A percentile compares a stretch with the other conserved stretches of the same genome.
Evolutionary conservation across 768 basidiomycete genomes (phyloP).

Genomic region (Termitomyces titanicus): DNA sequence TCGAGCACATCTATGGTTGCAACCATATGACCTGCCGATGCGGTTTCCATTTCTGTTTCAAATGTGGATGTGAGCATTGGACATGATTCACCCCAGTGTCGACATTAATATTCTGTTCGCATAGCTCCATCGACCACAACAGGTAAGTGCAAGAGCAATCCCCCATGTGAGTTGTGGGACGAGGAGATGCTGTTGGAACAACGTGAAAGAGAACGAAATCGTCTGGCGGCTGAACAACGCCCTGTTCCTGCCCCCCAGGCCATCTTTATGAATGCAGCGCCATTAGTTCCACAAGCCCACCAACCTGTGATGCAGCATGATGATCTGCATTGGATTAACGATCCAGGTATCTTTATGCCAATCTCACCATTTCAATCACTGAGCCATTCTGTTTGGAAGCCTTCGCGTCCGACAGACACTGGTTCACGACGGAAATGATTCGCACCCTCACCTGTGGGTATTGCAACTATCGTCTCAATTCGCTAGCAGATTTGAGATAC

Average conservation of each 20-base stretch:
- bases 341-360: constrained; percentile 12
- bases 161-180: constrained; percentile 35
- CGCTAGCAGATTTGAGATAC: constrained; percentile 21
- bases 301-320: background rate
- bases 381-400: background rate
- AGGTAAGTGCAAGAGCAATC: constrained; percentile 25
- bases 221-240: constrained; percentile 4
- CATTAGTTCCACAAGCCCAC: background rate
- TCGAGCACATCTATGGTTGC: constrained; percentile 28
- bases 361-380: background rate
- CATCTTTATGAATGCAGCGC: background rate
- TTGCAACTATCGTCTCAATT: constrained; percentile 18
- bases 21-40: constrained; percentile 40
- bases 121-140: constrained; percentile 16
- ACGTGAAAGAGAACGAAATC: constrained; percentile 19
- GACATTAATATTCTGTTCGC: background rate
- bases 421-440: constrained; percentile 22
- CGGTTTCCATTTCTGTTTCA: constrained; percentile 38
- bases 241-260: background rate
- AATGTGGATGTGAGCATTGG: constrained; percentile 31
- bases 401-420: constrained; percentile 16
- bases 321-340: constrained; percentile 20
- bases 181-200: constrained; percentile 32
- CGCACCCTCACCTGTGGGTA: constrained; percentile 22
- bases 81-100: background rate